Conservation (phyloP, 768 basidiomycete genomes). For the Mycena albidolilacea region DNA sequence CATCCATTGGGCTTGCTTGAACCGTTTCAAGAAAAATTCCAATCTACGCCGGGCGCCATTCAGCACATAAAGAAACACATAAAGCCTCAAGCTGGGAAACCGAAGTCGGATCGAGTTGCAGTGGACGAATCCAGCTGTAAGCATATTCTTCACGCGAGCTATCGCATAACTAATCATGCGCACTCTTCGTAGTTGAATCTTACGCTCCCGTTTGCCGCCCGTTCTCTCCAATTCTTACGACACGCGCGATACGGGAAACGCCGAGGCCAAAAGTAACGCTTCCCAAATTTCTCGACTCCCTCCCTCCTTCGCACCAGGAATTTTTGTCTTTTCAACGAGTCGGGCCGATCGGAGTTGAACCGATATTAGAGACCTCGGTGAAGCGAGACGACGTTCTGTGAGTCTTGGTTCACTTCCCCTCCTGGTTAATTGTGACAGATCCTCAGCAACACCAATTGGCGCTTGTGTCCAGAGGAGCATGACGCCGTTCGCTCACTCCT, state of each 20-base stretch:
- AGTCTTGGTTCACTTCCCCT: slow-evolving; percentile 36
- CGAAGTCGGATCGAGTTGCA: slow-evolving; percentile 56
- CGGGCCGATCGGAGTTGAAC: slow-evolving; percentile 46
- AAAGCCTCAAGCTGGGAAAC: slow-evolving; percentile 41
- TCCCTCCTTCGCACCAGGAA: slow-evolving; percentile 43
- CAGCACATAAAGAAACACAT: slow-evolving; percentile 51
- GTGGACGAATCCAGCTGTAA: slow-evolving; percentile 54
- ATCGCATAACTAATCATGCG: neutral
- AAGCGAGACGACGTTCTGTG: slow-evolving; percentile 59
- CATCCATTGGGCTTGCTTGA: slow-evolving; percentile 51
- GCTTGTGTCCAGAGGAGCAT: slow-evolving; percentile 41
- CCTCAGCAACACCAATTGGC: slow-evolving; percentile 27
- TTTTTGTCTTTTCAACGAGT: slow-evolving; percentile 44
- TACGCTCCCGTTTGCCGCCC: slow-evolving; percentile 50
- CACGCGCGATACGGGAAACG: slow-evolving; percentile 62
- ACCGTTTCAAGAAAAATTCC: slow-evolving; percentile 63
- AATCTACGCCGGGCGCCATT: slow-evolving; percentile 52
- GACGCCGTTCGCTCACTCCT: slow-evolving; percentile 42
- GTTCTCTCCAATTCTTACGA: slow-evolving; percentile 62
- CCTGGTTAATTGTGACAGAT: neutral
- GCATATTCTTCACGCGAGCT: neutral
- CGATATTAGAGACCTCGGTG: slow-evolving; percentile 49
- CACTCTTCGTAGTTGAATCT: slow-evolving; percentile 43
- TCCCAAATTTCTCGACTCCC: slow-evolving; percentile 43
- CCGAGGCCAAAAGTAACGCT: slow-evolving; percentile 57